These are phyloP conservation scores for Botrytis sinoallii DNA, from an alignment of 2,329 filamentous ascomycete genomes.

Conservation along the genomic window DNA sequence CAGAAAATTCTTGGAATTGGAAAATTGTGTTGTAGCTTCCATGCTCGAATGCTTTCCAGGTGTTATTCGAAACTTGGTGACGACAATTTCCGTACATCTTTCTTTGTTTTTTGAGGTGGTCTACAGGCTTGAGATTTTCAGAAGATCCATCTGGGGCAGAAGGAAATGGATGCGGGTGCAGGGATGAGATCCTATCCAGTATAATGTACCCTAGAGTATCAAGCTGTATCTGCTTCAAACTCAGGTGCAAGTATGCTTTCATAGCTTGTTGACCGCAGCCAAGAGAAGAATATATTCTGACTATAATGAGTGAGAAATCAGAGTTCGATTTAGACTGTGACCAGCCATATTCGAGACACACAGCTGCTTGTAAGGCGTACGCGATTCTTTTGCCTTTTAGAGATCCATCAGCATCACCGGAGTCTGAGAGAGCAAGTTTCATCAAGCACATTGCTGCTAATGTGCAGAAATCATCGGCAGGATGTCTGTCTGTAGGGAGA, in stretches of 20 bases:
- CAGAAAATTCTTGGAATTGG: slow-evolving; percentile 35
- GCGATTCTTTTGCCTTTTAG: slow-evolving; percentile 22
- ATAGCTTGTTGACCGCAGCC: slow-evolving; percentile 41
- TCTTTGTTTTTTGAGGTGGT: slow-evolving; percentile 33
- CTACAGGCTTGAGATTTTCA: slow-evolving; percentile 26
- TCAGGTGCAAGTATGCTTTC: slow-evolving; percentile 39
- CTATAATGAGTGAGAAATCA: slow-evolving; percentile 40
- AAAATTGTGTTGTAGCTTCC: slow-evolving; percentile 38
- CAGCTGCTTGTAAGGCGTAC: slow-evolving; percentile 36
- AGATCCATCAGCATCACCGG: slow-evolving; percentile 15
- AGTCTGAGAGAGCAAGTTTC: slow-evolving; percentile 29
- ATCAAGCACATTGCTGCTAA: slow-evolving; percentile 36
- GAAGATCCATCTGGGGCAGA: slow-evolving; percentile 24
- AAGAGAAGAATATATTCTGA: slow-evolving; percentile 40
- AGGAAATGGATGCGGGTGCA: slow-evolving; percentile 39
- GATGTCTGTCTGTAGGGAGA: slow-evolving; percentile 37
- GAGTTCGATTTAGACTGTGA: slow-evolving; percentile 41
- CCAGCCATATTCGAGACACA: slow-evolving; percentile 36
- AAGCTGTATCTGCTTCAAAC: slow-evolving; percentile 42
- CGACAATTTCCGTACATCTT: slow-evolving; percentile 31
- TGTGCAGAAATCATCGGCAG: slow-evolving; percentile 37
- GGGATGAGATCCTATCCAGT: slow-evolving; percentile 41
- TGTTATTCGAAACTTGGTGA: slow-evolving; percentile 34
- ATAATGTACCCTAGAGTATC: slow-evolving; percentile 42
- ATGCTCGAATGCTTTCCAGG: slow-evolving; percentile 35